Evolutionary conservation across 78 protist genomes (phyloP).

Genomic region (Creolimax fragrantissima): DNA sequence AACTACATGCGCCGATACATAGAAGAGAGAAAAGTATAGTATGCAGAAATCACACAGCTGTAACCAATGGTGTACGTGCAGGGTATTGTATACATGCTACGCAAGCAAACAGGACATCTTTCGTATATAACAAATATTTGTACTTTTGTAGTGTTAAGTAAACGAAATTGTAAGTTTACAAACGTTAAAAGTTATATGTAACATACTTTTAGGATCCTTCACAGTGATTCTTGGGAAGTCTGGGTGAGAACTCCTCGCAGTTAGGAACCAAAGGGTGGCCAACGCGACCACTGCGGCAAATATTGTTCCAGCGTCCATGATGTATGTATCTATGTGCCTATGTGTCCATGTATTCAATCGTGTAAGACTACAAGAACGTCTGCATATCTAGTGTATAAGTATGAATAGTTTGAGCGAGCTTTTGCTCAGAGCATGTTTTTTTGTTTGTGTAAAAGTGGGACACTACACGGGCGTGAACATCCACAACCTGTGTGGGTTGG

Average conservation of each 20-base stretch:
- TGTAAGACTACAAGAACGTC: not conserved
- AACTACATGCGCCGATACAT: no score
- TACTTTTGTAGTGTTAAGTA: no score
- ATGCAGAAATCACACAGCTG: no score
- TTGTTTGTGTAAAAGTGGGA: not conserved
- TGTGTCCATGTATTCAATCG: not conserved
- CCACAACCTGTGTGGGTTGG: not conserved
- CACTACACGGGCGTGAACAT: not conserved
- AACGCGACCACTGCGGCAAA: not conserved
- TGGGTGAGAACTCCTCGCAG: not conserved
- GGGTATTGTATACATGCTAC: no score
- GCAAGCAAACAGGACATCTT: no score
- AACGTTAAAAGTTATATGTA: no score
- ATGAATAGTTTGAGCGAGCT: not conserved
- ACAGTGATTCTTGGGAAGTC: not conserved
- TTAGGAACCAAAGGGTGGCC: not conserved
- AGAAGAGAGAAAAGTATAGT: no score
- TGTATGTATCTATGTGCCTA: not conserved
- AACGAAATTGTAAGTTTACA: no score
- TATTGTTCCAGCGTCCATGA: not conserved
- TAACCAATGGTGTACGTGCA: no score
- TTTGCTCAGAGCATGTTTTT: not conserved
- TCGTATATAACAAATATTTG: no score
- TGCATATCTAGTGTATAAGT: not conserved
- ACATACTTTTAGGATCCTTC: not conserved